phyloP scores from a whole-genome alignment of 179 eudicot genomes.

The Drosera spatulata region DNA sequence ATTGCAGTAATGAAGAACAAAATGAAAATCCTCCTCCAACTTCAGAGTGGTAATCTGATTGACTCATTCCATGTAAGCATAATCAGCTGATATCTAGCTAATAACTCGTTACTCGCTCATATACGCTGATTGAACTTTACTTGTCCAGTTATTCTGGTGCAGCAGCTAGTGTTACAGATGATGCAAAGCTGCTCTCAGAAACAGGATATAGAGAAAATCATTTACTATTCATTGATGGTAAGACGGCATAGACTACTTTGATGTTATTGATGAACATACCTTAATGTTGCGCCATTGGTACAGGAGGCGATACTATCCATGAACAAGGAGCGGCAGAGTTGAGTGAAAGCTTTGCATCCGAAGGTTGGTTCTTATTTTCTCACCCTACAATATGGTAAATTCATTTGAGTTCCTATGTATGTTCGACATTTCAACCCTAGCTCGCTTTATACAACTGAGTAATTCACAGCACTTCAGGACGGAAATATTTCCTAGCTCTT shows the following conservation, averaged over 20 bases:
- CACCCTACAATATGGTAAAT: too few relatives aligned
- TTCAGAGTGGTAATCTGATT: conserved; percentile 68
- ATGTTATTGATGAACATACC: too few relatives aligned
- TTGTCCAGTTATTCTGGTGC: conserved; percentile 55
- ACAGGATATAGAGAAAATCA: conserved; percentile 15
- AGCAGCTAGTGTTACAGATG: conserved; percentile 20
- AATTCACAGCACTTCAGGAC: too few relatives aligned
- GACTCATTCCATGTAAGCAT: too few relatives aligned
- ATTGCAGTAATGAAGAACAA: conserved; percentile 16
- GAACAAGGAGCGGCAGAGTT: conserved; percentile 48
- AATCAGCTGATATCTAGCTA: too few relatives aligned
- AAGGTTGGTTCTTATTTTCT: too few relatives aligned
- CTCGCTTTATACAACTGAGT: too few relatives aligned
- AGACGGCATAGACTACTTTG: conserved; percentile 7
- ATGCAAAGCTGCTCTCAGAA: conserved; percentile 20
- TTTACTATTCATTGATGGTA: conserved; percentile 23
- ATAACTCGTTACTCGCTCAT: too few relatives aligned
- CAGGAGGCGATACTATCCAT: conserved; percentile 30
- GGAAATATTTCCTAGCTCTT: too few relatives aligned
- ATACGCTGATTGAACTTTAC: conserved; percentile 83
- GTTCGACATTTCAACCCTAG: too few relatives aligned
- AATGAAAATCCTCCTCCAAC: conserved; percentile 60
- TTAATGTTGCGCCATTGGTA: conserved; percentile 2
- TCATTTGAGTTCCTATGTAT: too few relatives aligned
- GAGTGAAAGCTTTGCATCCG: too few relatives aligned